Percentiles rank a stretch among this genome's conserved stretches.
Conservation (phyloP, 2,329 filamentous ascomycete species). For the Colletotrichum sp. region DNA sequence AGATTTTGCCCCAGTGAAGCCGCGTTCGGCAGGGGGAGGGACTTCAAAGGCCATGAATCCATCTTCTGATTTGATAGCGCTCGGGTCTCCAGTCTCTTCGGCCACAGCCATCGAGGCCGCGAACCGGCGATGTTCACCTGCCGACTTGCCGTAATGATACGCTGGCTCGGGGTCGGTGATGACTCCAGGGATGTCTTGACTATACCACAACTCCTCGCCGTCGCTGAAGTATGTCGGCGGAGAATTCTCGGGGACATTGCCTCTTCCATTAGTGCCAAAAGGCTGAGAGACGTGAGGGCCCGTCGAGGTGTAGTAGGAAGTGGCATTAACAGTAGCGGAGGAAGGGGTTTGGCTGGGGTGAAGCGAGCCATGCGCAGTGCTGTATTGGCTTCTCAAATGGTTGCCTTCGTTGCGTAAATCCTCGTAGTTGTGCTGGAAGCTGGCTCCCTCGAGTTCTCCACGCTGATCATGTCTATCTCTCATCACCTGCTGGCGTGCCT, state of each 20-base stretch:
- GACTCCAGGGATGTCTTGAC: not conserved
- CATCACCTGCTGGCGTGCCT: not conserved
- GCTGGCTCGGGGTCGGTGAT: not conserved
- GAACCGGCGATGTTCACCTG: not conserved
- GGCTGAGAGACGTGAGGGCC: not conserved
- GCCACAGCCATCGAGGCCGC: not conserved
- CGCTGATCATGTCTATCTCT: not conserved
- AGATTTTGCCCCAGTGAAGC: not conserved
- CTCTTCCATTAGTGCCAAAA: not conserved
- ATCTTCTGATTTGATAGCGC: not conserved
- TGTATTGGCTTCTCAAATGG: not conserved
- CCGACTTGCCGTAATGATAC: not conserved
- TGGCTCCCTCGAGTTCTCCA: not conserved
- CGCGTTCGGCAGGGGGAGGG: not conserved
- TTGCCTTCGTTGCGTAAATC: not conserved
- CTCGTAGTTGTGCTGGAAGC: not conserved
- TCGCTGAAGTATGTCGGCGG: not conserved
- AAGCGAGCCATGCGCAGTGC: not conserved
- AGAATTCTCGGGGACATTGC: not conserved
- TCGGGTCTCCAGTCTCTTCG: not conserved
- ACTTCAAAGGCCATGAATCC: not conserved
- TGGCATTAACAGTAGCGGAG: not conserved
- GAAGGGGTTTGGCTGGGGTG: not conserved
- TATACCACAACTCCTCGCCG: not conserved
- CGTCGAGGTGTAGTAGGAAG: not conserved